Conservation (phyloP, 148 eudicot genomes). For the Rhododendron ferrugineum region DNA sequence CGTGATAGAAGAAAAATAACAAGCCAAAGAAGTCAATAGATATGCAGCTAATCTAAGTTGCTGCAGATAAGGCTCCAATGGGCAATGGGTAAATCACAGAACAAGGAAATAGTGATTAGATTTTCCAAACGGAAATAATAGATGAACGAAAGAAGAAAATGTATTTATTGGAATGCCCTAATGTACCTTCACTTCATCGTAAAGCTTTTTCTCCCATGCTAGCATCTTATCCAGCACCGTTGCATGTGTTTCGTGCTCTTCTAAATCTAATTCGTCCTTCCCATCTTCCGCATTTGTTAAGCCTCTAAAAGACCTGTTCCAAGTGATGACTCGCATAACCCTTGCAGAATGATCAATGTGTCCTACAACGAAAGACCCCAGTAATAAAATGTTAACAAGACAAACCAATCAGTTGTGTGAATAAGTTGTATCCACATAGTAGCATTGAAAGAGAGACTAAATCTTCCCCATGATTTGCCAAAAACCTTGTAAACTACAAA, state of each 20-base stretch:
- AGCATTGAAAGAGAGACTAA: background rate
- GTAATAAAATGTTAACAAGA: conserved; percentile 2
- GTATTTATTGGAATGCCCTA: background rate
- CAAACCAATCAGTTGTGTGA: background rate
- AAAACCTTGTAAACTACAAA: background rate
- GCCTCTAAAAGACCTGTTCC: conserved; percentile 92
- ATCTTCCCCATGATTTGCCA: background rate
- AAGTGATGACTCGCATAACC: conserved; percentile 93
- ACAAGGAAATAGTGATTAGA: background rate
- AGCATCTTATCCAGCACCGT: conserved; percentile 89
- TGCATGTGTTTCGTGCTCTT: conserved; percentile 93
- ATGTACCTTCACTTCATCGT: conserved; percentile 89
- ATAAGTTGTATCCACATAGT: background rate
- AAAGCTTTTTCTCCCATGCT: conserved; percentile 98
- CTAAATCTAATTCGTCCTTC: conserved; percentile 68
- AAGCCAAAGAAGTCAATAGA: background rate
- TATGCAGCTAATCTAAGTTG: background rate
- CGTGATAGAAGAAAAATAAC: background rate
- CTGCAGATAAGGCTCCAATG: background rate
- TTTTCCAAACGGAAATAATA: background rate
- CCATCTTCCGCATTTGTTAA: conserved; percentile 43
- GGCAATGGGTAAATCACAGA: background rate
- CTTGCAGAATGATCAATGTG: conserved; percentile 92
- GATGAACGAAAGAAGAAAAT: background rate
- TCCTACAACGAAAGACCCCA: conserved; percentile 37